Conservation (phyloP, 2,329 filamentous ascomycete genomes). For the Pezicula carpinea region DNA sequence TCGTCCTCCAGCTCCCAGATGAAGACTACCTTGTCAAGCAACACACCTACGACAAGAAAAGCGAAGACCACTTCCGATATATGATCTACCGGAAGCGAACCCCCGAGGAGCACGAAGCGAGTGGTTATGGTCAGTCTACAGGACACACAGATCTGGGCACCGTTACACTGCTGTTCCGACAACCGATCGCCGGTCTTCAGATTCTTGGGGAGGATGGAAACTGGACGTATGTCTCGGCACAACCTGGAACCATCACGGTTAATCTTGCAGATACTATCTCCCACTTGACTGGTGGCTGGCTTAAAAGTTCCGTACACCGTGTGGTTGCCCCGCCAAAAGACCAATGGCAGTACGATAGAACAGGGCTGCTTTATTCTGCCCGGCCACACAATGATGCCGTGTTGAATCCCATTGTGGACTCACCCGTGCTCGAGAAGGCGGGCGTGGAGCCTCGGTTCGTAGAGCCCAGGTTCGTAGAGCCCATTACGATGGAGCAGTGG, state of each 20-base stretch:
- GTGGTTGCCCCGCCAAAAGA: slow-evolving; percentile 31
- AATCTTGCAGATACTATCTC: slow-evolving; percentile 46
- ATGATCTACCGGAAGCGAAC: slow-evolving; percentile 53
- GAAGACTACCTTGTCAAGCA: slow-evolving; percentile 51
- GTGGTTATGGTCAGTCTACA: slow-evolving; percentile 38
- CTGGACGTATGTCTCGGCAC: slow-evolving; percentile 47
- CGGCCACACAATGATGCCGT: slow-evolving; percentile 21
- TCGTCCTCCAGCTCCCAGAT: slow-evolving; percentile 54
- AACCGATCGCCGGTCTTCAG: slow-evolving; percentile 53
- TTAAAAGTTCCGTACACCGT: slow-evolving; percentile 39
- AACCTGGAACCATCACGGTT: slow-evolving; percentile 46
- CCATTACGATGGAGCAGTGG: slow-evolving; percentile 41
- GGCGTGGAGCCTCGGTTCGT: slow-evolving; percentile 30
- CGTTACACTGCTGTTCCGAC: slow-evolving; percentile 52
- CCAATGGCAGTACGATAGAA: slow-evolving; percentile 34
- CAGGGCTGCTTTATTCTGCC: slow-evolving; percentile 44
- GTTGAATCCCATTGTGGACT: slow-evolving; percentile 26
- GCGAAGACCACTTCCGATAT: slow-evolving; percentile 58
- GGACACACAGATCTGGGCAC: slow-evolving; percentile 55
- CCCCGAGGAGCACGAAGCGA: slow-evolving; percentile 40
- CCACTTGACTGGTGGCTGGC: slow-evolving; percentile 42
- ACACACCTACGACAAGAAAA: slow-evolving; percentile 53
- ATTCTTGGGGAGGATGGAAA: slow-evolving; percentile 43
- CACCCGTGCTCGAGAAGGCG: slow-evolving; percentile 24
- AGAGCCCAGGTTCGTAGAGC: slow-evolving; percentile 34